These are phyloP conservation scores for Coniella vitis DNA, from an alignment of 2,329 filamentous ascomycete genomes.

Conservation along the genomic window DNA sequence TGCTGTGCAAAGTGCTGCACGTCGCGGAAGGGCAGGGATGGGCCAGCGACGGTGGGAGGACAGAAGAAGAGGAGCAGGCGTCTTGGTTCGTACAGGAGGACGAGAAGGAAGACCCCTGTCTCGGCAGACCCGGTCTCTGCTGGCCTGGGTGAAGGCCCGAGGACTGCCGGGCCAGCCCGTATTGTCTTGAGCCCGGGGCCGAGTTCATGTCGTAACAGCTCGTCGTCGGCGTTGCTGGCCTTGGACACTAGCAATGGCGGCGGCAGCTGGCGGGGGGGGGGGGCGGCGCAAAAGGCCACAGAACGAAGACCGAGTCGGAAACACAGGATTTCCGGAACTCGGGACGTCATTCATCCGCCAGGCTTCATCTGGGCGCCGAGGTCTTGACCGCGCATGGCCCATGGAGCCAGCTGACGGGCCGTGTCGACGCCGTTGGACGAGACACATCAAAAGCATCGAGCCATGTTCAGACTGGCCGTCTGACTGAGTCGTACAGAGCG, in stretches of 20 bases:
- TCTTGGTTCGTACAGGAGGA: constrained; percentile 14
- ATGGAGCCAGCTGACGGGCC: background rate
- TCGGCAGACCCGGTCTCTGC: constrained; percentile 11
- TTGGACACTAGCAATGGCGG: background rate
- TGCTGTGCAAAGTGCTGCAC: background rate
- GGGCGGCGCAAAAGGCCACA: background rate
- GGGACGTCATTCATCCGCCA: background rate
- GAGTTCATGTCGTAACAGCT: constrained; percentile 12
- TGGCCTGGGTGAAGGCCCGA: constrained; percentile 8
- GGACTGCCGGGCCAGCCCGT: constrained; percentile 14
- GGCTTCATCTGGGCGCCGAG: background rate
- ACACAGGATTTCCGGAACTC: background rate
- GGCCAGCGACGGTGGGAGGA: background rate
- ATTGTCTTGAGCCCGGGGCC: constrained; percentile 11
- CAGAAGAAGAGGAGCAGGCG: constrained; percentile 20
- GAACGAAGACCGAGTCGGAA: background rate
- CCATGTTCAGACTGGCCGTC: too few species aligned
- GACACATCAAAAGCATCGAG: too few species aligned
- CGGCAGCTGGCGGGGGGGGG: background rate
- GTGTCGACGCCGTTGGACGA: too few species aligned
- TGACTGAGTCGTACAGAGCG: too few species aligned
- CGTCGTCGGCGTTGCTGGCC: background rate
- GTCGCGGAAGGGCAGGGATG: background rate
- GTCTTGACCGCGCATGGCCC: background rate
- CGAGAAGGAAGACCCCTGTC: constrained; percentile 15